Base-by-base conservation (phyloP, 768 basidiomycete genomes). In the Infundibulicybe gibba region DNA sequence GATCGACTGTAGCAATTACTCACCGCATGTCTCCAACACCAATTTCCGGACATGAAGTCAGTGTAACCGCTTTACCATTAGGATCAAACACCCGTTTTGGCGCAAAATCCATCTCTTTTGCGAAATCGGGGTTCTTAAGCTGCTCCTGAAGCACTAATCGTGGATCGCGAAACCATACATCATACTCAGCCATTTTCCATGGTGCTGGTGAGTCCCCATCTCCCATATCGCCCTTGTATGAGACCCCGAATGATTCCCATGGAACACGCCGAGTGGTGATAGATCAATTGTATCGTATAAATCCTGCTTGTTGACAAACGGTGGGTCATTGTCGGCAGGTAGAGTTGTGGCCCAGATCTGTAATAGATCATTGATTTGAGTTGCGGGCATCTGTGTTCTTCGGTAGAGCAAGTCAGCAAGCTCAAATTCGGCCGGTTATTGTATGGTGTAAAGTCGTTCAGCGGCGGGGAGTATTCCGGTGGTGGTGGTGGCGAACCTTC, bases 51-150 rank as follows among this genome's bases (percentile, higher is more conserved):
- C 17, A 19, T 19, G 17, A 38, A 38, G 17, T 38, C 35, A 4
- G 14, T 14, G 35, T 38, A 38, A 6, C 35, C 35, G 35, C 10
- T n/a, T 38, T 19, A 4, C 35, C 35, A 19, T 38, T 14, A 0
- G 44, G 39, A 13, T 62, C 60, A 32, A 54, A 52, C 3, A 61
- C 58, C 10, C 56, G 49, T 35, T 63, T 61, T 0, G 70, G 66
- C 3, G 54, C 52, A 40, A 53, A 58, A 45, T 74, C 69, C 9
- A 69, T 62, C n/a, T 63, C 52, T 1, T 49, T 56, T 0, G 54
- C 44, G 41, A 69, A 69, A 15, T 70, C 68, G 0, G 64, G 61
- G 40, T 70, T 73, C 9, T 49, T 59, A 5, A 70, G 52, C 41
- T 62, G 54, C 4, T 62, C 56, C 5, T 62, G 31, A 2, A 68